A percentile compares a stretch with the other conserved stretches of the same genome.
Evolutionary conservation across 164 flowering plant genomes (phyloP).

Genomic region (Pachysandra terminalis): DNA sequence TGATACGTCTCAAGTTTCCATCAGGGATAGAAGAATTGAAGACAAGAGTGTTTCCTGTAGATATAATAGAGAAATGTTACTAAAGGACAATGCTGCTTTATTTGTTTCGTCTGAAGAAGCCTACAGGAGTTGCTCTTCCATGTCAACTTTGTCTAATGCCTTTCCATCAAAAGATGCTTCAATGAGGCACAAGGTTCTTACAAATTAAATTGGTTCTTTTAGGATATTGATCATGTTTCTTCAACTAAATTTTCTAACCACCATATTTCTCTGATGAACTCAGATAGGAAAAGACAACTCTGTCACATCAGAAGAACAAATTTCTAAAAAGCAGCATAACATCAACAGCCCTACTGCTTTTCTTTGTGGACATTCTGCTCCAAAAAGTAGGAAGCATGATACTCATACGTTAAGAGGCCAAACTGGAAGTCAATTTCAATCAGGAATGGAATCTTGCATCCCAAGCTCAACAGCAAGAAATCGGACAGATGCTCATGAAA

Average conservation of each 20-base stretch:
- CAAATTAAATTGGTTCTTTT: not conserved
- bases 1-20: conserved; percentile 21
- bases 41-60: conserved; percentile 32
- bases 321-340: conserved; percentile 14
- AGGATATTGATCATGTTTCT: not conserved
- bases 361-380: conserved; percentile 21
- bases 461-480: conserved; percentile 19
- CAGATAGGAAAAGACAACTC: conserved; percentile 31
- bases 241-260: conserved; percentile 3
- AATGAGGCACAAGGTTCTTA: conserved; percentile 42
- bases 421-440: conserved; percentile 19
- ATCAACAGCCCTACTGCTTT: conserved; percentile 9
- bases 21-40: conserved; percentile 22
- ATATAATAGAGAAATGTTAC: conserved; percentile 24
- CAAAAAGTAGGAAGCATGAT: conserved; percentile 25
- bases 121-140: conserved; percentile 14
- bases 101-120: conserved; percentile 28
- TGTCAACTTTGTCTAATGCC: conserved; percentile 11
- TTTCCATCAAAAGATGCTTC: conserved; percentile 24
- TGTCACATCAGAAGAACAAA: conserved; percentile 24
- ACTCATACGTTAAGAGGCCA: conserved; percentile 21
- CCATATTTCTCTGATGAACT: conserved; percentile 14
- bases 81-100: conserved; percentile 25
- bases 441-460: conserved; percentile 20
- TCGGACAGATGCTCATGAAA: conserved; percentile 20